Evolutionary conservation across 1,284 basidiomycete species (phyloP), one percentile per base, ranked within the genome.

Genomic region (Irpex sp.): DNA sequence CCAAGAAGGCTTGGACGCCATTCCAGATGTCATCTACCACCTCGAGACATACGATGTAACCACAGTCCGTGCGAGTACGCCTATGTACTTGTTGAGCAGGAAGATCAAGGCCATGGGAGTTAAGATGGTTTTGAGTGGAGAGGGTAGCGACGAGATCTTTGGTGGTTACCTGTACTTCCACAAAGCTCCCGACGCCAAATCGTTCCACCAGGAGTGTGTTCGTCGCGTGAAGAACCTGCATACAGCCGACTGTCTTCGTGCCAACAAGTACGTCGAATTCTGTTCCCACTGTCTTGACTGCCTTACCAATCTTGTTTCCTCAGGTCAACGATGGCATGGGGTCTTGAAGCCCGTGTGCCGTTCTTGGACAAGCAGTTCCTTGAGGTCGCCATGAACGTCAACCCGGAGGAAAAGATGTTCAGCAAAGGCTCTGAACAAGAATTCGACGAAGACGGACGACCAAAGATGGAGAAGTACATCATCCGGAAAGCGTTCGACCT

Each of bases 81-180:
- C 97, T 15, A 97, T 97, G 95, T 97, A 97, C 75, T 87, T 99
- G 39, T 87, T 99, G 64, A 95, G 92, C 75, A 87, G 97, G 62
- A 99, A 99, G 82, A 97, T 99, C 83, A 99, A 99, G 81, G 97
- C 97, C 2, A 99, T 96, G 92, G 97, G 97, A 67, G 97, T 99
- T 67, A 99, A 99, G 82, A 99, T 99, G 97, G 97, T 99, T 3
- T 84, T 99, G 47, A 95, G 92, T 66, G 97, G 97, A 39, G 97
- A 99, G 77, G 97, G 97, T 36, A 95, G 93, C 64, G 97, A 99
- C 72, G 97, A 99, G 78, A 95, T 99, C 68, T 88, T 98, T 61
- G 97, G 97, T 77, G 96, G 95, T 13, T 99, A 99, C 80, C 86
- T 99, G 60, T 99, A 99, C 82, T 99, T 99, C 90, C 97, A 99